Evolutionary conservation across 768 basidiomycete genomes (phyloP), one percentile per base, ranked within the genome.

Genomic region (Tylopilus subfusipes): DNA sequence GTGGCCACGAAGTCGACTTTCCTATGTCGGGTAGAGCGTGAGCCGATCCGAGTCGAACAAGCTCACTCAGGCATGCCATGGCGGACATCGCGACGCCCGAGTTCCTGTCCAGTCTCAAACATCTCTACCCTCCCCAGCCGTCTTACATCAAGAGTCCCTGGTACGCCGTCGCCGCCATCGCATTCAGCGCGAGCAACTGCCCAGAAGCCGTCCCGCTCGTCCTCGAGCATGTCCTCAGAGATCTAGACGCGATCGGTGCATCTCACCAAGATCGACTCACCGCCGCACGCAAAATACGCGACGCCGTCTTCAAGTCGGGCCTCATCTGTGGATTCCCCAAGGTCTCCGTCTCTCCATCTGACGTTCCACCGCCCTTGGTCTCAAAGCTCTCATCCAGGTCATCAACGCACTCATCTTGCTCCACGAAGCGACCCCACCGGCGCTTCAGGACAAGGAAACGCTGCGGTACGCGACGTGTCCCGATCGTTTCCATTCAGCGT

Each of bases 301-400:
- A 88, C 55, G 80, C 78, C 1, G 56, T 87, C 6, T 79, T 88
- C 70, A 85, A 85, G 63, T 76, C 80, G 5, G 85, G 82, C 4
- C 61, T 84, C 58, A 73, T 79, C 19, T 72, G 74, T 50, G 86
- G 85, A 9, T 82, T 80, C 60, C 77, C 84, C 3, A 81, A 77
- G 71, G 86, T 85, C 59, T 21, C 34, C 40, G 25, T 48, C 42
- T n/a, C 14, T 18, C 31, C 1, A 19, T n/a, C 27, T 21, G 25
- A 16, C 13, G n/a, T 21, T 30, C 21, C 10, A 8, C 18, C 24
- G 6, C 21, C 7, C 19, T 9, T 14, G 14, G 3, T 27, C 38
- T 42, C 45, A 22, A 10, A 31, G 6, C 36, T 40, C 5, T 25
- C 8, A 21, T 5, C 19, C 22, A 67, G 63, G 55, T 78, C 4